Percentiles rank a stretch among this genome's conserved stretches.
Evolutionary conservation across 176 grass and related monocot species (phyloP).

Genomic region (Oryza australiensis): DNA sequence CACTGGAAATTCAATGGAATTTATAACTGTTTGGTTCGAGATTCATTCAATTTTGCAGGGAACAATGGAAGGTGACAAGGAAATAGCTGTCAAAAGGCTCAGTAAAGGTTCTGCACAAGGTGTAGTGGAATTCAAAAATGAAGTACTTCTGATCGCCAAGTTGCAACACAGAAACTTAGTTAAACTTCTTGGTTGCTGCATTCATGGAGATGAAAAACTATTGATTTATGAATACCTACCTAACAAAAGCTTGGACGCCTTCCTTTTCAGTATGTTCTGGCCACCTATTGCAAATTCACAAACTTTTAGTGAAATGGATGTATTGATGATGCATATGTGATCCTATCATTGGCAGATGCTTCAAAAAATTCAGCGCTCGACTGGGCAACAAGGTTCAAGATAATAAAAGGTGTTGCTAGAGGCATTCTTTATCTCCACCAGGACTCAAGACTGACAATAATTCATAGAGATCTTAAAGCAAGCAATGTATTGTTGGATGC

Average conservation of each 20-base stretch:
- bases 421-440: conserved; percentile 69
- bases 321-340: background rate
- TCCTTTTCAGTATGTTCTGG: conserved; percentile 48
- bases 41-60: conserved; percentile 30
- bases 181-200: conserved; percentile 43
- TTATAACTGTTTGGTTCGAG: background rate
- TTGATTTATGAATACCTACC: conserved; percentile 50
- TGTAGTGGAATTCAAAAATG: conserved; percentile 49
- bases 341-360: conserved; percentile 24
- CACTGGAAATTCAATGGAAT: background rate
- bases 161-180: conserved; percentile 60
- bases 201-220: conserved; percentile 42
- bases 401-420: conserved; percentile 58
- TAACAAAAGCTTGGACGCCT: conserved; percentile 56
- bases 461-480: conserved; percentile 57
- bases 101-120: conserved; percentile 44
- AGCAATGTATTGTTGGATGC: conserved; percentile 49
- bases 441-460: conserved; percentile 52
- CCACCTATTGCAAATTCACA: background rate
- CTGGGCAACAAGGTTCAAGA: conserved; percentile 54
- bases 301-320: conserved; percentile 4
- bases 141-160: conserved; percentile 39
- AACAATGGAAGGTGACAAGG: conserved; percentile 16
- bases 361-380: conserved; percentile 31
- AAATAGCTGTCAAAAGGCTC: conserved; percentile 47